Evolutionary conservation across 2,329 filamentous ascomycete genomes (phyloP).

Genomic region (Penicillium sp.): DNA sequence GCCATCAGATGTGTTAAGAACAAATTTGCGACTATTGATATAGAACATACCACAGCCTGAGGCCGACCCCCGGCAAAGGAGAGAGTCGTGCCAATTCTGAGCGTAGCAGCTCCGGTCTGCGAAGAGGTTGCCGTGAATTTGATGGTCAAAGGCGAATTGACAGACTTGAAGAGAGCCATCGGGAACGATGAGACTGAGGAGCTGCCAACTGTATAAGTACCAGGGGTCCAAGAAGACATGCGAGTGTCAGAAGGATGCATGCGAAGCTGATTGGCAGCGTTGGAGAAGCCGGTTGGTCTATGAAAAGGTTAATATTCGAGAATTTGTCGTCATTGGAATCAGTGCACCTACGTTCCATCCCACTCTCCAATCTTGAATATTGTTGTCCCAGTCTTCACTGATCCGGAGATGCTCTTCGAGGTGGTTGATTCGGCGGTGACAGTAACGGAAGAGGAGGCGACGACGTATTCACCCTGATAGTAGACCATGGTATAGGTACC

Average conservation of each 20-base stretch:
- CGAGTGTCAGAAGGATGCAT: slow-evolving; percentile 68
- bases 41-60: slow-evolving; percentile 39
- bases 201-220: slow-evolving; percentile 62
- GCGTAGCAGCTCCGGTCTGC: slow-evolving; percentile 54
- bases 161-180: slow-evolving; percentile 64
- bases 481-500: slow-evolving; percentile 68
- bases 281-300: slow-evolving; percentile 61
- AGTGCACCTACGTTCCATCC: slow-evolving; percentile 53
- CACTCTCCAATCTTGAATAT: slow-evolving; percentile 66
- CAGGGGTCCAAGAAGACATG: slow-evolving; percentile 61
- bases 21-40: fast-evolving
- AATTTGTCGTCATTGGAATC: slow-evolving; percentile 5
- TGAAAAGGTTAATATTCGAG: not conserved
- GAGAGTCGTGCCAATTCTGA: slow-evolving; percentile 65
- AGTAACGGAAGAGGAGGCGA: slow-evolving; percentile 51
- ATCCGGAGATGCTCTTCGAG: slow-evolving; percentile 53
- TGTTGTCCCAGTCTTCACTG: slow-evolving; percentile 50
- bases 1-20: not conserved
- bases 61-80: slow-evolving; percentile 61
- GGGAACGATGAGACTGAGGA: slow-evolving; percentile 56
- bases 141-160: slow-evolving; percentile 62
- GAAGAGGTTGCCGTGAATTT: slow-evolving; percentile 56
- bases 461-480: slow-evolving; percentile 59
- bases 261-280: slow-evolving; percentile 64
- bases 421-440: slow-evolving; percentile 53